phyloP scores from a whole-genome alignment of 1,139 yeast genomes.

The Candida sp. region DNA sequence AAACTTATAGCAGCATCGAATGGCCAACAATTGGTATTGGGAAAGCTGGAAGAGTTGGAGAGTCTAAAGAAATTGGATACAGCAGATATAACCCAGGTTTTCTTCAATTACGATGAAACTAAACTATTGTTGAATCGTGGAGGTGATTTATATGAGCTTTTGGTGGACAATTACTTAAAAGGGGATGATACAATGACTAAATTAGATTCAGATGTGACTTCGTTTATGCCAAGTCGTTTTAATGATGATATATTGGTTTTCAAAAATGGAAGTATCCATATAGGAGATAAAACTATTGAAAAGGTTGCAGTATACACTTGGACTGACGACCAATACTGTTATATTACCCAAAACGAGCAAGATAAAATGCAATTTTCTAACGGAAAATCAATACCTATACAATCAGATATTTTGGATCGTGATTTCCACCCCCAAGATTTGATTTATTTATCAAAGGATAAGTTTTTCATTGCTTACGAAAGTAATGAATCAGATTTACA shows the following conservation, averaged over 20 bases:
- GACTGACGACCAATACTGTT: conserved; percentile 5
- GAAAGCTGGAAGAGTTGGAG: conserved; percentile 5
- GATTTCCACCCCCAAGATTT: not conserved
- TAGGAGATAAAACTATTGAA: not conserved
- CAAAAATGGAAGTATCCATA: not conserved
- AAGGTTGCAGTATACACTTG: conserved; percentile 1
- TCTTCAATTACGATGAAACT: conserved; percentile 21
- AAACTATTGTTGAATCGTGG: conserved; percentile 18
- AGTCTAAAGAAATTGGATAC: conserved; percentile 6
- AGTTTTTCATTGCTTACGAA: not conserved
- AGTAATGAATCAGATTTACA: not conserved
- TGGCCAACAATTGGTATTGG: conserved; percentile 14
- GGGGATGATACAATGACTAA: not conserved
- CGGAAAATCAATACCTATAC: conserved; percentile 1
- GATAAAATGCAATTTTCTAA: not conserved
- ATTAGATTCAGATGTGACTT: not conserved
- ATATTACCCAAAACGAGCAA: conserved; percentile 5
- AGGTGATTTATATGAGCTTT: conserved; percentile 1
- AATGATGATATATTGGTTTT: conserved; percentile 9
- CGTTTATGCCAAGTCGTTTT: not conserved
- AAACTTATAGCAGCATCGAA: conserved; percentile 33
- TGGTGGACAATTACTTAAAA: not conserved
- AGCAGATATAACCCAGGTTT: conserved; percentile 18
- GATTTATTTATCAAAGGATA: not conserved
- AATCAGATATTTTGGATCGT: conserved; percentile 16